Evolutionary conservation across 2,329 filamentous ascomycete species (phyloP).

Genomic region (Hymenoscyphus linearis): DNA sequence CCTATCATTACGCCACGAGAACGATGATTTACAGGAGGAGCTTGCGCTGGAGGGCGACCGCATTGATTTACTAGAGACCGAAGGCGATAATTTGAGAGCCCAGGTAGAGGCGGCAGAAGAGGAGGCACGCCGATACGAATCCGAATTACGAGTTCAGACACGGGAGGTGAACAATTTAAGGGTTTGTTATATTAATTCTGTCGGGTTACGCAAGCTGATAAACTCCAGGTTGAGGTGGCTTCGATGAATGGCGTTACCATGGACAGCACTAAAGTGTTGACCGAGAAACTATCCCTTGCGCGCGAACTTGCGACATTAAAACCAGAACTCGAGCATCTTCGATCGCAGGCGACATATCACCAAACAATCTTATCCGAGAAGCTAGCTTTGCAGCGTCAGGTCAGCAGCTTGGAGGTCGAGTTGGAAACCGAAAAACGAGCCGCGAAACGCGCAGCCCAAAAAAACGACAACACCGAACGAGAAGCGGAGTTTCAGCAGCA

Average conservation of each 20-base stretch:
- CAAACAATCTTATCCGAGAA: conserved; percentile 73
- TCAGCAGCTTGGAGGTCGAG: conserved; percentile 72
- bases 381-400: conserved; percentile 69
- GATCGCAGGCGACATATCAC: conserved; percentile 52
- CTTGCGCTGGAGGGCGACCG: conserved; percentile 55
- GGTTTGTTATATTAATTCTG: conserved; percentile 34
- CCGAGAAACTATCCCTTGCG: conserved; percentile 57
- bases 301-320: conserved; percentile 54
- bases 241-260: conserved; percentile 61
- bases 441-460: conserved; percentile 49
- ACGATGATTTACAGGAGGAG: conserved; percentile 59
- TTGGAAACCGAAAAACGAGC: conserved; percentile 77
- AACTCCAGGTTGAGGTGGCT: conserved; percentile 60
- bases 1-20: conserved; percentile 70
- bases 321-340: conserved; percentile 58
- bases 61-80: conserved; percentile 48
- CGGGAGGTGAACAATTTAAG: conserved; percentile 52
- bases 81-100: conserved; percentile 42
- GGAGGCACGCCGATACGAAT: conserved; percentile 18
- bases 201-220: not conserved
- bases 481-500: conserved; percentile 38
- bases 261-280: conserved; percentile 65
- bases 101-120: conserved; percentile 45
- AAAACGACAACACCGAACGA: conserved; percentile 38
- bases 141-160: conserved; percentile 44